Conservation (phyloP, 208 protist genomes). For the Wallacemonas sp. region DNA sequence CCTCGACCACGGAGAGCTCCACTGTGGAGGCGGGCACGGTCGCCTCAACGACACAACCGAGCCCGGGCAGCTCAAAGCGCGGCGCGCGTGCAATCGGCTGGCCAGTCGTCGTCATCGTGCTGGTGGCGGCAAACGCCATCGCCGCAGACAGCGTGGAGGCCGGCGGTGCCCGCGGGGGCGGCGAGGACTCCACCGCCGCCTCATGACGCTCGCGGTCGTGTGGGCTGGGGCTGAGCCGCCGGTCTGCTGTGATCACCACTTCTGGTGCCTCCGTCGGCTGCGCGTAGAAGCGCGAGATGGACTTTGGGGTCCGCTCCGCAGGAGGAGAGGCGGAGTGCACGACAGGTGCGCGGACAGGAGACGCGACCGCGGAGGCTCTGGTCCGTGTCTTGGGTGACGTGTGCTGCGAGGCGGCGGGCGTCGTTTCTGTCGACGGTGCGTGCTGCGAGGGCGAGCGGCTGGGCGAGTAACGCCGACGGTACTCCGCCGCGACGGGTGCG, state of each 20-base stretch:
- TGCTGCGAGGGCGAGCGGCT: not conserved
- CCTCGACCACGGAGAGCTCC: not conserved
- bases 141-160: not conserved
- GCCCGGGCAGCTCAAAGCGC: conserved; percentile 5
- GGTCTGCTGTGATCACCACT: not conserved
- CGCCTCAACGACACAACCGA: not conserved
- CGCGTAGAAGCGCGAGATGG: conserved; percentile 6
- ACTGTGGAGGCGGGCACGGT: not conserved
- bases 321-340: not conserved
- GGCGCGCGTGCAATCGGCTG: not conserved
- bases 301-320: conserved; percentile 3
- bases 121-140: not conserved
- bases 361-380: too few species aligned
- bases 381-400: not conserved
- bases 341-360: too few species aligned
- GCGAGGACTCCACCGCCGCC: not conserved
- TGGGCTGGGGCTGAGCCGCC: not conserved
- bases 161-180: conserved; percentile 10
- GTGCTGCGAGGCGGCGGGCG: not conserved
- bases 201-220: not conserved
- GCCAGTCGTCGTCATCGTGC: not conserved
- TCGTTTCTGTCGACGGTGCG: not conserved
- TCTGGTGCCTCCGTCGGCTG: not conserved
- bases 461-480: not conserved
- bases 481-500: not conserved